These are phyloP conservation scores for Lactarius trivialis DNA, from an alignment of 768 basidiomycete species.

Conservation along the genomic window DNA sequence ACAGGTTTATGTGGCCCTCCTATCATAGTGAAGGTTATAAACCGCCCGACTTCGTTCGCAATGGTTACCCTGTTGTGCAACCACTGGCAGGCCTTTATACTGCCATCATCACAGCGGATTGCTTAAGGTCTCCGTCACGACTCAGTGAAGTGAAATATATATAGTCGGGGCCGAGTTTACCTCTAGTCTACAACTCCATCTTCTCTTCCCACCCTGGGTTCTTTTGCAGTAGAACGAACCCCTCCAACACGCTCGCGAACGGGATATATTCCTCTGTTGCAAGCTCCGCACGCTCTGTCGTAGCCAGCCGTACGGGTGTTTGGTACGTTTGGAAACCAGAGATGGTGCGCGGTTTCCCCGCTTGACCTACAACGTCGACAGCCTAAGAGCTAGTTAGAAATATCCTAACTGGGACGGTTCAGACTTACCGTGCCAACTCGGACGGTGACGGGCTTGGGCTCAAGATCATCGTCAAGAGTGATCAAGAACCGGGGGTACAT, in stretches of 20 bases:
- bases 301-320: slow-evolving; percentile 91
- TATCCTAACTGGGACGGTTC: not conserved
- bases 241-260: slow-evolving; percentile 84
- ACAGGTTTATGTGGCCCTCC: not conserved
- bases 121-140: not conserved
- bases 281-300: slow-evolving; percentile 89
- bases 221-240: slow-evolving; percentile 86
- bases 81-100: not conserved
- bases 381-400: slow-evolving; percentile 44
- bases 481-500: slow-evolving; percentile 99
- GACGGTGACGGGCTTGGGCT: slow-evolving; percentile 81
- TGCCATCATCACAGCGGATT: not conserved
- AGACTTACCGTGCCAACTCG: slow-evolving; percentile 79
- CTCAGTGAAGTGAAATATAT: slow-evolving; percentile 8
- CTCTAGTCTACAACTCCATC: slow-evolving; percentile 57
- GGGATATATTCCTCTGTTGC: slow-evolving; percentile 97
- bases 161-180: not conserved
- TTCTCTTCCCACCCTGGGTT: slow-evolving; percentile 88
- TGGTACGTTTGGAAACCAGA: slow-evolving; percentile 98
- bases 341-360: slow-evolving; percentile 93
- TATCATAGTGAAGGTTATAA: not conserved
- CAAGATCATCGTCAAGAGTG: slow-evolving; percentile 88
- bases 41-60: not conserved
- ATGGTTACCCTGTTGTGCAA: not conserved
- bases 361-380: slow-evolving; percentile 95